These are phyloP conservation scores for Botrytis fabae DNA, from an alignment of 2,329 filamentous ascomycete genomes.

Conservation along the genomic window DNA sequence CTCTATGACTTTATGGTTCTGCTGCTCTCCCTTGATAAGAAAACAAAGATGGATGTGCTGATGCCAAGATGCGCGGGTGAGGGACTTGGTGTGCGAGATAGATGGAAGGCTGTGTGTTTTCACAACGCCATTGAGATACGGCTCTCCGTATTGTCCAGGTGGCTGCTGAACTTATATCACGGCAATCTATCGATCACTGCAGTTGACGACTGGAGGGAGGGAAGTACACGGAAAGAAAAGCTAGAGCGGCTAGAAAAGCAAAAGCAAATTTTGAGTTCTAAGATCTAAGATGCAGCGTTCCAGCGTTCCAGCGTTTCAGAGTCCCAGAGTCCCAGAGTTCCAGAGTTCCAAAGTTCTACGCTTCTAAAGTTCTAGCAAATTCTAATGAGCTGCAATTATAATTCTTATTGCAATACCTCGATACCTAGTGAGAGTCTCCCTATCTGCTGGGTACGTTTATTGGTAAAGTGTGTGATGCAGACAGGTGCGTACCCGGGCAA, in stretches of 20 bases:
- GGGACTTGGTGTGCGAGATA: background rate
- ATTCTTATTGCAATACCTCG: background rate
- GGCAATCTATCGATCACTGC: background rate
- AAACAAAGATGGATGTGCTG: constrained; percentile 18
- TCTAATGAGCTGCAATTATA: background rate
- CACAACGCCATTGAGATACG: background rate
- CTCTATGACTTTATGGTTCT: background rate
- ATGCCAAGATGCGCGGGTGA: background rate
- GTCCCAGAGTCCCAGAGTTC: no score
- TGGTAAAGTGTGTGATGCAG: background rate
- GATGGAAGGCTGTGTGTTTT: constrained; percentile 1
- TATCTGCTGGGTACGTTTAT: background rate
- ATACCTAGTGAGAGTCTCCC: no score
- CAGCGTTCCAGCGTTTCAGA: background rate
- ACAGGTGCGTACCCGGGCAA: background rate
- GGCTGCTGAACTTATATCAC: background rate
- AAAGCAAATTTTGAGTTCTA: background rate
- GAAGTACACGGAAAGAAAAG: background rate
- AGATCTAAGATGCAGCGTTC: background rate
- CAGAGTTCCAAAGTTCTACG: no score
- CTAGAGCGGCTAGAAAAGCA: background rate
- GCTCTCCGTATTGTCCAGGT: background rate
- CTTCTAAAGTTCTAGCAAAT: no score
- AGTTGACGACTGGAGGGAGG: background rate
- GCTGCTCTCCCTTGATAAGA: constrained; percentile 8